Base-by-base conservation (phyloP, 1,284 basidiomycete species). In the Anthracocystis panici-leucophaei region DNA sequence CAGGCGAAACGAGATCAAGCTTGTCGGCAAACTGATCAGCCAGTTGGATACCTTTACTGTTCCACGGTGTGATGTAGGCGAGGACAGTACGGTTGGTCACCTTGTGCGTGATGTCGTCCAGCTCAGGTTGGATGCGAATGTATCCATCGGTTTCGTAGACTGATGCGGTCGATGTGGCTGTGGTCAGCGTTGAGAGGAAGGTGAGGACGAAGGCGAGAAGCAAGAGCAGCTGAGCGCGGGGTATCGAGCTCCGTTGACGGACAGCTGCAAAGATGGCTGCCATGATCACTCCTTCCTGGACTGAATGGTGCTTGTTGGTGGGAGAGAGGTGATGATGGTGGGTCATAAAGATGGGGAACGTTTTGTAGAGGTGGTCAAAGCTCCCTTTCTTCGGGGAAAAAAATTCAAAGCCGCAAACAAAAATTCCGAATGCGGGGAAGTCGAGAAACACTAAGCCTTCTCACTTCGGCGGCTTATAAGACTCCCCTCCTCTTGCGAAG, bases 21-120 rank as follows among this genome's bases (percentile, higher is more conserved):
- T 76, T 77, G 31, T 57, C 56, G 3, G 57, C 41, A 23, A 51
- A 76, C 27, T 55, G 18, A 18, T 72, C 67, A 2, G 65, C 70
- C 29, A 74, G 50, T 12, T 31, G 16, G 11, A 49, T 44, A 4
- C 78, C 78, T 12, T 57, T 40, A 2, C 56, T 5, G 38, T 80
- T 74, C 78, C 78, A 80, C 9, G 78, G 78, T 16, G 78, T 78
- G 33, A 79, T 76, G 45, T 80, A 80, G 23, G 60, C 78, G 3
- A 80, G 55, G 10, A 75, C 68, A 4, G 72, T 71, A 0, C 58
- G 48, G 31, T 50, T 53, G 5, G 38, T 41, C 5, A 20, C 29
- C 5, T 40, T 57, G 3, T 10, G 12, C 3, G 40, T 21, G 16
- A 14, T 2, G 38, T 10, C 5, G 6, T 18, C 18, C 33, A 53